Evolutionary conservation across 1,139 yeast species (phyloP).

Genomic region (Yarrowia galli): DNA sequence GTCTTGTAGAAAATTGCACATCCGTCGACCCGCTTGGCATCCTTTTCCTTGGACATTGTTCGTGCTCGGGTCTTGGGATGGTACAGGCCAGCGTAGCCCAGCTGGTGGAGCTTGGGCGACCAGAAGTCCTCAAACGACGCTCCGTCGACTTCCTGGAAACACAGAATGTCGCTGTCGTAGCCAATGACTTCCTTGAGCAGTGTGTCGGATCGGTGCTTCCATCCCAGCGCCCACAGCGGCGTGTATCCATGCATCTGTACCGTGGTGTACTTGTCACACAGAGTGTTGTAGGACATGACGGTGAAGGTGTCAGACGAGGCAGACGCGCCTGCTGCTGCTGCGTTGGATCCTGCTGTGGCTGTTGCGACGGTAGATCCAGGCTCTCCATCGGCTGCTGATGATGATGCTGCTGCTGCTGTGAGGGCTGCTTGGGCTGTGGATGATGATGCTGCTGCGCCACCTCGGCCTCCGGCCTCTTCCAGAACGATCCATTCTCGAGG

Average conservation of each 20-base stretch:
- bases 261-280: constrained; percentile 96
- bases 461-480: constrained; percentile 54
- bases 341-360: constrained; percentile 48
- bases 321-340: constrained; percentile 43
- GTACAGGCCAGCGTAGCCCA: constrained; percentile 83
- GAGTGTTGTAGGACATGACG: constrained; percentile 83
- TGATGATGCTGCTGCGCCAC: constrained; percentile 13
- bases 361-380: constrained; percentile 40
- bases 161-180: constrained; percentile 75
- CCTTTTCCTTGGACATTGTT: constrained; percentile 77
- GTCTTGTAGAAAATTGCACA: constrained; percentile 89
- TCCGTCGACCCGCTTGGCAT: constrained; percentile 93
- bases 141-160: constrained; percentile 96
- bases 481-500: constrained; percentile 85
- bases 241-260: constrained; percentile 91
- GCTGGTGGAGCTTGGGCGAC: constrained; percentile 72
- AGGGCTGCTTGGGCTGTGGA: too few species aligned
- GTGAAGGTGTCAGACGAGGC: constrained; percentile 59
- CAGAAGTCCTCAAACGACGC: constrained; percentile 85
- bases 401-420: constrained; percentile 2
- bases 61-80: constrained; percentile 91
- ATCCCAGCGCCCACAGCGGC: constrained; percentile 94
- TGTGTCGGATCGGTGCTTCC: constrained; percentile 88
- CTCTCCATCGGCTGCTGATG: constrained; percentile 22
- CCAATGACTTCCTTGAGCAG: constrained; percentile 74